Base-by-base conservation (phyloP, 805 yeast genomes). In the Allodekkera sacchari region DNA sequence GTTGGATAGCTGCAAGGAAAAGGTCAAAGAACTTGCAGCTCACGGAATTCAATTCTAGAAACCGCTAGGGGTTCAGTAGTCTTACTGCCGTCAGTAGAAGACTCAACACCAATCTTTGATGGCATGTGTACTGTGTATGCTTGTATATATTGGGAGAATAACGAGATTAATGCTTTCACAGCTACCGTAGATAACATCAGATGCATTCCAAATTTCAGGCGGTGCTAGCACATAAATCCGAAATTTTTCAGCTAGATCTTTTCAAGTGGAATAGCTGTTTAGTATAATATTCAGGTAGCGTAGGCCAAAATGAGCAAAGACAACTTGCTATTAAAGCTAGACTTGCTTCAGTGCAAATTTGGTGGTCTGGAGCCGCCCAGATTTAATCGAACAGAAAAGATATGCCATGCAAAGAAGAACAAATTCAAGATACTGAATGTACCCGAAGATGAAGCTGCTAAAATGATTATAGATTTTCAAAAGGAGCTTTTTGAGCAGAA, bases 261-360 rank as follows among this genome's bases (percentile, higher is more conserved):
- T n/a, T n/a, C n/a, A n/a, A n/a, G n/a, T n/a, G n/a, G n/a, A n/a
- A n/a, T n/a, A n/a, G n/a, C n/a, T n/a, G n/a, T n/a, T n/a, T n/a
- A n/a, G n/a, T n/a, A n/a, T n/a, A n/a, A n/a, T n/a, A n/a, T n/a
- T n/a, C n/a, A n/a, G n/a, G n/a, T n/a, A n/a, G n/a, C n/a, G n/a
- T n/a, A n/a, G n/a, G n/a, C n/a, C n/a, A n/a, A n/a, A 28, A 18
- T 10, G n/a, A 19, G 17, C 10, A 61, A 59, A 41, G 64, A 63
- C 32, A 68, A 64, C 37, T 51, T 53, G 22, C 39, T 65, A 27
- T 72, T 77, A 73, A 67, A 66, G 42, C 53, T 77, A 27, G 83
- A 77, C 44, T 49, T 74, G 17, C 52, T 77, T 22, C 81, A 77
- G 42, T 59, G 63, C 23, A 66, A 68, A 44, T 72, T 59, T 52